phyloP scores from a whole-genome alignment of 805 yeast species.

The Candida incommunis region DNA sequence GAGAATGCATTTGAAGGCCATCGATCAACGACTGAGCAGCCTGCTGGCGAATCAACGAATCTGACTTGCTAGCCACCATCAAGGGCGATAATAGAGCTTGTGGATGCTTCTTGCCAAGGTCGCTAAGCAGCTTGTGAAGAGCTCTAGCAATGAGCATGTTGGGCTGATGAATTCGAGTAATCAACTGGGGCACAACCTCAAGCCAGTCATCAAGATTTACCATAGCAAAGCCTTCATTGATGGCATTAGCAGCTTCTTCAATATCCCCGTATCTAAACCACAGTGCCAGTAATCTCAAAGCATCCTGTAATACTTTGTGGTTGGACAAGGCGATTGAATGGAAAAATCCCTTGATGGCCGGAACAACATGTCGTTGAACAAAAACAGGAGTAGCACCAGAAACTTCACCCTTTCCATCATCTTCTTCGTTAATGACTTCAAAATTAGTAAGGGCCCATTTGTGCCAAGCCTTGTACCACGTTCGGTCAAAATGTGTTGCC shows the following conservation, averaged over 20 bases:
- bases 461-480: slow-evolving; percentile 99
- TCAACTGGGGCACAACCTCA: slow-evolving; percentile 88
- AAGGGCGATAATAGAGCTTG: slow-evolving; percentile 92
- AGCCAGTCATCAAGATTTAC: slow-evolving; percentile 89
- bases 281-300: slow-evolving; percentile 71
- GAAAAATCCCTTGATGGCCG: slow-evolving; percentile 93
- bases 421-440: slow-evolving; percentile 67
- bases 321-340: slow-evolving; percentile 81
- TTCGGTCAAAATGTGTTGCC: slow-evolving; percentile 86
- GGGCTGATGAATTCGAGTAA: slow-evolving; percentile 93
- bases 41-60: slow-evolving; percentile 72
- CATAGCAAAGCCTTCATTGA: slow-evolving; percentile 80
- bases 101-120: slow-evolving; percentile 89
- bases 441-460: slow-evolving; percentile 98
- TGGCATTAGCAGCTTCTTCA: slow-evolving; percentile 79
- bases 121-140: slow-evolving; percentile 64
- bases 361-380: slow-evolving; percentile 79
- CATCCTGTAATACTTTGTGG: slow-evolving; percentile 84
- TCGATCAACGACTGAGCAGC: slow-evolving; percentile 89
- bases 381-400: slow-evolving; percentile 23
- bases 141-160: slow-evolving; percentile 72
- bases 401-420: slow-evolving; percentile 18
- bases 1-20: slow-evolving; percentile 80
- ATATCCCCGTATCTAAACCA: slow-evolving; percentile 97
- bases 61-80: slow-evolving; percentile 91